Evolutionary conservation across 306 rosid species (phyloP), one percentile per base, ranked within the genome.

Genomic region (Glycine latifolia): DNA sequence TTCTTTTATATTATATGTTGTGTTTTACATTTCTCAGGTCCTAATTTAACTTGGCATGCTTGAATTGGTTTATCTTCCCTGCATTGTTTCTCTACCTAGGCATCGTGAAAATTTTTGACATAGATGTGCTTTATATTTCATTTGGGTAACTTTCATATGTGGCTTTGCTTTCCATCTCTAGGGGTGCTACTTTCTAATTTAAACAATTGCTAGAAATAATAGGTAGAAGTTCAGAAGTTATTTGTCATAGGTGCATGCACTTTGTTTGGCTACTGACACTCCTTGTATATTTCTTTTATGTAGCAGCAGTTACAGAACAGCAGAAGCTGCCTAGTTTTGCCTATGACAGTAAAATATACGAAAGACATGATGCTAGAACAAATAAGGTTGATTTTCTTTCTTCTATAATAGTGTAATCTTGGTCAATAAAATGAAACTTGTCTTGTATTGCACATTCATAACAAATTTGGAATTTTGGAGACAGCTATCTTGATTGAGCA

Each of bases 301-400:
- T 49, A 76, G 81, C 86, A 75, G 82, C 91, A 73, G 93, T 79
- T 77, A 81, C 87, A 10, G 99, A 93, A 85, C 97, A 85, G 86
- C 92, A 69, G 83, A 93, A 90, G 91, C 88, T 85, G 81, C 78
- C 89, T 33, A 88, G 81, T 44, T 86, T 83, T 87, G 76, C 79
- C 65, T 90, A 86, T 62, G 96, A 91, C 75, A 83, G 87, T 15
- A 92, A 90, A 85, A 44, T 82, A 59, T 89, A 91, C 50, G 96
- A 89, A 49, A 93, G 88, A 53, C 90, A 81, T 65, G 97, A 89
- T 82, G 85, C 61, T 48, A 91, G 87, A 78, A 44, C 90, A 72
- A 89, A 90, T 77, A 95, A 91, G 88, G 99, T 95, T 71, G 56
- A 91, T 81, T 41, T 83, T 83, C 77, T 78, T 12, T 78, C 82